Base-by-base conservation (phyloP, 352 stramenopile genomes). In the Globisporangium barbulae region DNA sequence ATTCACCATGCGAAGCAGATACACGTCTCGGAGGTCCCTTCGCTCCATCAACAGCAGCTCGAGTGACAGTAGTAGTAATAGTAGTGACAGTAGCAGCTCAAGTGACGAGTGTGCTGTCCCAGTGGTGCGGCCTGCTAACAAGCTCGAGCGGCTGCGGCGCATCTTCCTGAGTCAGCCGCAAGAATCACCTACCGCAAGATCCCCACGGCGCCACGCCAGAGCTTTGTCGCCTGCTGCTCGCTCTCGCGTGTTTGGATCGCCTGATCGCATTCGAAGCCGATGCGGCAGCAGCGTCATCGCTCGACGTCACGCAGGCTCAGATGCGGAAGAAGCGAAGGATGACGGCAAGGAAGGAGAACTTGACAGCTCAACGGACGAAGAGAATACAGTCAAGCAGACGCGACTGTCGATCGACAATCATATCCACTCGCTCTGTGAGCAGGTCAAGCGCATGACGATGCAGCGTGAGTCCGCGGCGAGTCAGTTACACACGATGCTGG, bases 151-250 rank as follows among this genome's bases (percentile, higher is more conserved):
- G 6, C 66, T 91, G 42, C 74, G 81, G 12, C 81, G 81, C 53
- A 91, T 91, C 58, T 91, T 89, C 62, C 68, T 91, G 33, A 91
- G 76, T 48, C 75, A 74, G n/a, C 78, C 78, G 39, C 25, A 70
- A 37, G 28, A n/a, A 42, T 1, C 19, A 28, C 28, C 30, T 7
- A 15, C 17, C 33, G 35, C 37, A 10, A 33, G 9, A 39, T 52
- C 58, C 25, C 47, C 59, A n/a, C 48, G 61, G 42, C 52, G 37
- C 2, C 57, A 35, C 35, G 33, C 12, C 8, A 64, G 6, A 35
- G 3, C 17, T 5, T 7, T 1, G 13, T 13, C 53, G 2, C 12
- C 53, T 45, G 28, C 5, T 30, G 17, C 28, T 21, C 37, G 49
- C 42, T 48, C 19, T 8, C 49, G 25, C 3, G 5, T 5, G 21